These are phyloP conservation scores for Mucor sp. DNA, from an alignment of 371 early-diverging fungal genomes.

Conservation along the genomic window DNA sequence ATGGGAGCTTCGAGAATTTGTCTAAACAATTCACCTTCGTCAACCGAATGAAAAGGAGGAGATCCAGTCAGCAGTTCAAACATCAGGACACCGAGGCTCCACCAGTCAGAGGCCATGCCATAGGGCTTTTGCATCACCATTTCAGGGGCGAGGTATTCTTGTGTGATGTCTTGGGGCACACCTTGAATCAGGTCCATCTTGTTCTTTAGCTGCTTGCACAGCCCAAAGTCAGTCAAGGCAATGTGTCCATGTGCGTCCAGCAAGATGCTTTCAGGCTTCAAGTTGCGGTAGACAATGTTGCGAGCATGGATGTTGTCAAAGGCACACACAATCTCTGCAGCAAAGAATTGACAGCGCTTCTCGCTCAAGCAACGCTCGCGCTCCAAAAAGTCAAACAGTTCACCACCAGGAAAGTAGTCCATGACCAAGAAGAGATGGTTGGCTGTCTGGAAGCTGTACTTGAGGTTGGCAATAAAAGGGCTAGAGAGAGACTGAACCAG, in stretches of 20 bases:
- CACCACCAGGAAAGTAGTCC: conserved; percentile 97
- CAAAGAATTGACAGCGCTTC: conserved; percentile 67
- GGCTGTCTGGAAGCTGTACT: conserved; percentile 87
- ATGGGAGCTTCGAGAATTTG: conserved; percentile 75
- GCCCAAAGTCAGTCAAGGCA: conserved; percentile 98
- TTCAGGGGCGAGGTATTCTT: conserved; percentile 96
- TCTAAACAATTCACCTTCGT: conserved; percentile 81
- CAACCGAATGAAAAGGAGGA: conserved; percentile 74
- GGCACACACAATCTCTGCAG: conserved; percentile 74
- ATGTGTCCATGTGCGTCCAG: conserved; percentile 90
- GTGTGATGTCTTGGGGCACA: conserved; percentile 95
- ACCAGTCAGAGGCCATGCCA: conserved; percentile 97
- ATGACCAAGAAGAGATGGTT: conserved; percentile 91
- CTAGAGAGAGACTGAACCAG: conserved; percentile 71
- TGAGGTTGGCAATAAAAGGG: conserved; percentile 91
- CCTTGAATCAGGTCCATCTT: conserved; percentile 86
- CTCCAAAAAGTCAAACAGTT: conserved; percentile 78
- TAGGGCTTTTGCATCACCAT: conserved; percentile 96
- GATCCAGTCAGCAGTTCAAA: conserved; percentile 94
- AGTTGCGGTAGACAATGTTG: conserved; percentile 67
- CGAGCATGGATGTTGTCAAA: conserved; percentile 72
- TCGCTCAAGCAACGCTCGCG: conserved; percentile 66
- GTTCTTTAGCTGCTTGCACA: conserved; percentile 86
- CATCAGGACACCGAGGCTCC: conserved; percentile 96
- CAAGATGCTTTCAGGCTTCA: conserved; percentile 92